phyloP scores from a whole-genome alignment of 192 early-diverging fungal genomes.

The Backusella westeae region DNA sequence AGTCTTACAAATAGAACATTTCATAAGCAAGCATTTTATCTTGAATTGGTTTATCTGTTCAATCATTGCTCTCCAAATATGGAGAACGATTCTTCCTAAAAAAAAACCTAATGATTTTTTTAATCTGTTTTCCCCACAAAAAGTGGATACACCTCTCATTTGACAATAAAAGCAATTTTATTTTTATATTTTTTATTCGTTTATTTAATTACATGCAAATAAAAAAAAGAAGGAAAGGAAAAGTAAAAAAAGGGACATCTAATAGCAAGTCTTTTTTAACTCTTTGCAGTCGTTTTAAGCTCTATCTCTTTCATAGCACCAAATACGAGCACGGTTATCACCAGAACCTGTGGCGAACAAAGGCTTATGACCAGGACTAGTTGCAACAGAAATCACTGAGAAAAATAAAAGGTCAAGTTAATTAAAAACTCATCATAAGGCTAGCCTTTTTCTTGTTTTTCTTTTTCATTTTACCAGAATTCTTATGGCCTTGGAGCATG shows the following conservation, averaged over 20 bases:
- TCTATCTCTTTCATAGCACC: constrained; percentile 67
- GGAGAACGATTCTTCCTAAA: neutral
- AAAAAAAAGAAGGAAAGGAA: neutral
- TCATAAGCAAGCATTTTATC: neutral
- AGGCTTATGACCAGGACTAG: constrained; percentile 69
- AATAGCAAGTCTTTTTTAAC: neutral
- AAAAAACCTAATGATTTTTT: neutral
- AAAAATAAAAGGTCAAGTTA: neutral
- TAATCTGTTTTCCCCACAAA: neutral
- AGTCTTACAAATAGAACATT: neutral
- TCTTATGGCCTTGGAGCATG: constrained; percentile 95
- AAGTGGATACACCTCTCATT: neutral
- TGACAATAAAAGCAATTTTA: neutral
- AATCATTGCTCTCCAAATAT: neutral
- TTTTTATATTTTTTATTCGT: neutral
- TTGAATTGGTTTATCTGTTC: neutral
- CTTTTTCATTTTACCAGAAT: constrained; percentile 64
- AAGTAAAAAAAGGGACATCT: neutral
- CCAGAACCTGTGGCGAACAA: constrained; percentile 97
- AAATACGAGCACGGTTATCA: constrained; percentile 89
- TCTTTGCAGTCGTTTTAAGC: neutral
- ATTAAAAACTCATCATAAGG: constrained; percentile 9
- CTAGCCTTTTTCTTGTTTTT: neutral
- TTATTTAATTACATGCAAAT: constrained; percentile 6
- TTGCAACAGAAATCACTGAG: constrained; percentile 87